Evolutionary conservation across 192 early-diverging fungal species (phyloP).

Genomic region (Umbelopsis ramanniana): DNA sequence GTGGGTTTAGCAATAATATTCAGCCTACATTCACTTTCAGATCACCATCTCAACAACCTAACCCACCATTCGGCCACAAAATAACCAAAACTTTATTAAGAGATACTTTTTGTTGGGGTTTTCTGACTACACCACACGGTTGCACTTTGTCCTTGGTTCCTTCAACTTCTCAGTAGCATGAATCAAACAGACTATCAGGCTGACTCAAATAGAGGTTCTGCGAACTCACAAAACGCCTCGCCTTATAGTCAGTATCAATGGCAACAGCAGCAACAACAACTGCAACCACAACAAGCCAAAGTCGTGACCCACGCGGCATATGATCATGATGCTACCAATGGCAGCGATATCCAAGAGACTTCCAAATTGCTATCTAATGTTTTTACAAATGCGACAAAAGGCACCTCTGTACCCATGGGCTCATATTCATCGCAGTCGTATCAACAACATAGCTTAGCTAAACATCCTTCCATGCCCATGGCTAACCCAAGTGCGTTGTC

Average conservation of each 20-base stretch:
- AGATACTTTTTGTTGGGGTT: slow-evolving; percentile 16
- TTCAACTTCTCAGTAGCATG: background rate
- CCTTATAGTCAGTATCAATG: slow-evolving; percentile 13
- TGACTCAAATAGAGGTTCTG: background rate
- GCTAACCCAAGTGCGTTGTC: background rate
- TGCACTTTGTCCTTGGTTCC: background rate
- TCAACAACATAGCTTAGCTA: background rate
- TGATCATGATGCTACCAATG: slow-evolving; percentile 11
- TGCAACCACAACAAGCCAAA: slow-evolving; percentile 1
- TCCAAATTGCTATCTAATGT: slow-evolving; percentile 7
- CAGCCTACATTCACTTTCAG: slow-evolving; percentile 5
- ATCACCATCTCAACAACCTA: slow-evolving; percentile 4
- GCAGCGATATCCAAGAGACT: slow-evolving; percentile 11
- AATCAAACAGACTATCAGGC: slow-evolving; percentile 15
- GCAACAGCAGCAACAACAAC: slow-evolving; percentile 3
- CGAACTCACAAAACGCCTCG: background rate
- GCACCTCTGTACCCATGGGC: background rate
- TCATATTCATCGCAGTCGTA: slow-evolving; percentile 4
- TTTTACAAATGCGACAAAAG: background rate
- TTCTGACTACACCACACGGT: slow-evolving; percentile 1
- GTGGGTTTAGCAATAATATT: slow-evolving; percentile 6
- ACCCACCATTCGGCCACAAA: slow-evolving; percentile 3
- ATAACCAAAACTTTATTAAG: slow-evolving; percentile 9
- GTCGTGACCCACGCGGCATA: slow-evolving; percentile 16
- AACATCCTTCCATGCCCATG: slow-evolving; percentile 3